Evolutionary conservation across 2,329 filamentous ascomycete species (phyloP).

Genomic region (Penicillium sclerotiorum): DNA sequence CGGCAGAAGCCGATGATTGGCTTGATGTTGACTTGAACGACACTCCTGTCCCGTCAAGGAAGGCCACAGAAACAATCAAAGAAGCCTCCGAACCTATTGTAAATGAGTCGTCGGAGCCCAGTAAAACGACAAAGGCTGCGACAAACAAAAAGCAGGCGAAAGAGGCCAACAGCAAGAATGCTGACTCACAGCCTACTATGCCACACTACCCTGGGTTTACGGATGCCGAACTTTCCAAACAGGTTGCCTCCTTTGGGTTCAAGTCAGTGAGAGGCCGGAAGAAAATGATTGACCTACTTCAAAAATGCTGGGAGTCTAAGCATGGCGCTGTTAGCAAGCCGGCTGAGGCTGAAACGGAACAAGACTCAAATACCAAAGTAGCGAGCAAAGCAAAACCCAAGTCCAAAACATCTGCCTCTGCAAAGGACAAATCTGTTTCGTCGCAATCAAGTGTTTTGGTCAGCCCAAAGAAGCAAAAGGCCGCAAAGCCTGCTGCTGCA

Average conservation of each 20-base stretch:
- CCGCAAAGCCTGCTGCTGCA: background rate
- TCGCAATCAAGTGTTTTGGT: background rate
- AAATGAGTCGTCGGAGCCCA: background rate
- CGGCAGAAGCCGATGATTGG: slow-evolving; percentile 16
- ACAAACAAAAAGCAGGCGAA: background rate
- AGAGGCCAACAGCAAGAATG: background rate
- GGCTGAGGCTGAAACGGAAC: slow-evolving; percentile 15
- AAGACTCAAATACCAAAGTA: slow-evolving; percentile 11
- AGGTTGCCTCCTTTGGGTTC: slow-evolving; percentile 69
- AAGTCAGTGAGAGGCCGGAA: slow-evolving; percentile 69
- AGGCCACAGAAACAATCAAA: background rate
- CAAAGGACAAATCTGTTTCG: background rate
- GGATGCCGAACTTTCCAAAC: slow-evolving; percentile 63
- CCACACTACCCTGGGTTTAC: slow-evolving; percentile 66
- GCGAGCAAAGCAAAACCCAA: slow-evolving; percentile 9
- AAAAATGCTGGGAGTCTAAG: slow-evolving; percentile 71
- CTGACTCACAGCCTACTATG: slow-evolving; percentile 27
- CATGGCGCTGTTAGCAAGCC: slow-evolving; percentile 32
- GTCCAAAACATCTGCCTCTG: background rate
- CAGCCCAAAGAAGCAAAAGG: background rate
- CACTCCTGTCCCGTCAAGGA: slow-evolving; percentile 8
- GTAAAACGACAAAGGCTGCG: background rate
- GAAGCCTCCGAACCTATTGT: background rate
- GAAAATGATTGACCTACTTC: slow-evolving; percentile 69
- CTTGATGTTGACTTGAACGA: slow-evolving; percentile 18